phyloP scores from a whole-genome alignment of 768 basidiomycete genomes.

The Pleurotus giganteus region DNA sequence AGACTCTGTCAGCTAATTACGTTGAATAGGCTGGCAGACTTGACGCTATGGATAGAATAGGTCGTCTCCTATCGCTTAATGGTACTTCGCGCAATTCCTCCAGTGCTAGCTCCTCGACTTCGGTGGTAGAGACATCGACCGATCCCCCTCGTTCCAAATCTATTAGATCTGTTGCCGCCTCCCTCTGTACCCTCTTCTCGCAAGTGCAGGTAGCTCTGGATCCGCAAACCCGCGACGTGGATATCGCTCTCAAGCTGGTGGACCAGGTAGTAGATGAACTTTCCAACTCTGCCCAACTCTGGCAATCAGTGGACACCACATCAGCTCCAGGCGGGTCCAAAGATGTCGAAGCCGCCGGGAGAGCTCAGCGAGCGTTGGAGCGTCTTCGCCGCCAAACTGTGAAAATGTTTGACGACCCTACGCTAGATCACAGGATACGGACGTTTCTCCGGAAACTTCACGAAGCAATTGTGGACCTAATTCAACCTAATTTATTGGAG shows the following conservation, averaged over 20 bases:
- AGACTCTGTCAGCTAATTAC: not conserved
- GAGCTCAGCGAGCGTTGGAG: slow-evolving; percentile 62
- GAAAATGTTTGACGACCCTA: slow-evolving; percentile 40
- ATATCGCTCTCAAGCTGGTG: not conserved
- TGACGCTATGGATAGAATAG: slow-evolving; percentile 44
- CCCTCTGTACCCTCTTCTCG: not conserved
- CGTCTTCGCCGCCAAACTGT: slow-evolving; percentile 50
- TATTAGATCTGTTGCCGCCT: not conserved
- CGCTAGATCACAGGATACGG: slow-evolving; percentile 5
- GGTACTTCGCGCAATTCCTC: slow-evolving; percentile 18
- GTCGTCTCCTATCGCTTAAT: slow-evolving; percentile 31
- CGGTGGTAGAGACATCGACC: not conserved
- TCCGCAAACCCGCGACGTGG: not conserved
- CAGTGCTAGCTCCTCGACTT: not conserved
- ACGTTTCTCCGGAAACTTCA: slow-evolving; percentile 28
- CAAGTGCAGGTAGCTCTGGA: not conserved
- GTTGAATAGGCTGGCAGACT: slow-evolving; percentile 45
- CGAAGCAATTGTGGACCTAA: slow-evolving; percentile 29
- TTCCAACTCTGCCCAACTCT: slow-evolving; percentile 8
- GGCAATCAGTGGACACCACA: not conserved
- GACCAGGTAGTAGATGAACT: slow-evolving; percentile 1
- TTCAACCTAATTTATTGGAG: slow-evolving; percentile 26
- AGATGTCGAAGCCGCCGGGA: slow-evolving; percentile 35
- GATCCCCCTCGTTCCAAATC: not conserved
- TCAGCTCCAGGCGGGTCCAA: not conserved